Conservation (phyloP, 768 basidiomycete genomes). For the Russula dissimulans region DNA sequence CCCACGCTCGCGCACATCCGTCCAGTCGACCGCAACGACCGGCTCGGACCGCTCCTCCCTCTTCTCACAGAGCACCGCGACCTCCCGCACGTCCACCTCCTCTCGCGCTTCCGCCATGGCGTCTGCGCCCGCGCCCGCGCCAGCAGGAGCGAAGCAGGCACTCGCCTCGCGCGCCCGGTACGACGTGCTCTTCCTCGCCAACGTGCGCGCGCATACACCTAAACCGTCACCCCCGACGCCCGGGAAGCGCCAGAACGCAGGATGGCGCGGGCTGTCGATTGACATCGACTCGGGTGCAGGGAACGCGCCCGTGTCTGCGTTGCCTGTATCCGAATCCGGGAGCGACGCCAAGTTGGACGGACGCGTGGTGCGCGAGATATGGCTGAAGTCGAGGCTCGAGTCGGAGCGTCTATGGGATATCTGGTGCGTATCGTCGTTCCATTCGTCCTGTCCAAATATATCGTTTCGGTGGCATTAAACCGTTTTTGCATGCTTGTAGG, state of each 20-base stretch:
- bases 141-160: conserved; percentile 17
- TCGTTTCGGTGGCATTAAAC: not conserved
- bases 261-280: conserved; percentile 62
- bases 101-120: not conserved
- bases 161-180: conserved; percentile 21
- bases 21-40: conserved; percentile 25
- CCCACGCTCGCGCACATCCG: conserved; percentile 24
- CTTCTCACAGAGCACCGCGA: conserved; percentile 40
- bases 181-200: conserved; percentile 25
- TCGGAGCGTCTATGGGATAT: conserved; percentile 43
- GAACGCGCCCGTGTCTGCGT: conserved; percentile 21
- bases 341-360: conserved; percentile 43
- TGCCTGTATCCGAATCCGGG: conserved; percentile 20
- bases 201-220: conserved; percentile 10
- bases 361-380: conserved; percentile 45
- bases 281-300: conserved; percentile 42
- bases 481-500: conserved; percentile 31
- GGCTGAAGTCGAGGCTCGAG: conserved; percentile 48
- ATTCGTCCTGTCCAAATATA: not conserved
- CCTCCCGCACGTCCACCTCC: conserved; percentile 34
- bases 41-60: conserved; percentile 19
- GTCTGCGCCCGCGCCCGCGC: not conserved
- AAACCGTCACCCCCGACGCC: conserved; percentile 30
- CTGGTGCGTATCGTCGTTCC: conserved; percentile 38
- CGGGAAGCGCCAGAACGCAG: conserved; percentile 43